These are phyloP conservation scores for Cutaneotrichosporon sp. DNA, from an alignment of 1,284 basidiomycete species.

Conservation along the genomic window DNA sequence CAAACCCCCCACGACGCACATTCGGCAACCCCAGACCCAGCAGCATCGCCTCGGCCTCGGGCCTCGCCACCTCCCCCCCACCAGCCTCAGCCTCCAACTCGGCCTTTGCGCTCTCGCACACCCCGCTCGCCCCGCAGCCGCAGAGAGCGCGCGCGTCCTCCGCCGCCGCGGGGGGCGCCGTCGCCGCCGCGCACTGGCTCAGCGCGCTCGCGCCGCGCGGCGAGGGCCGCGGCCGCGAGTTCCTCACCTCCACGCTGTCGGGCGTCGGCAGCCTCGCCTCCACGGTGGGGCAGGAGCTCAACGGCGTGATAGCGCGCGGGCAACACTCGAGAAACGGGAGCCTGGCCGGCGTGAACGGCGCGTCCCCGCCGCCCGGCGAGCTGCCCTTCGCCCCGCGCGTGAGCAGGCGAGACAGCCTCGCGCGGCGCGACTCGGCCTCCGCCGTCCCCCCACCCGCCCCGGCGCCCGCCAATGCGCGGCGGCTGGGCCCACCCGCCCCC, in stretches of 20 bases:
- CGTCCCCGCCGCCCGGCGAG: slow-evolving; percentile 15
- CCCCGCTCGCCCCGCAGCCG: slow-evolving; percentile 5
- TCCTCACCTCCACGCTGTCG: slow-evolving; percentile 39
- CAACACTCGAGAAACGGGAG: slow-evolving; percentile 14
- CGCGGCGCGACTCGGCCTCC: neutral
- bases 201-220: slow-evolving; percentile 46
- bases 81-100: neutral
- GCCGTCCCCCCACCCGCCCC: neutral
- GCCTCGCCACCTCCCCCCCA: neutral
- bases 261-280: slow-evolving; percentile 47
- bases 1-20: neutral
- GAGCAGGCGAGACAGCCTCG: slow-evolving; percentile 9
- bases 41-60: neutral
- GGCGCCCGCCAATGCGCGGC: slow-evolving; percentile 9
- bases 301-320: slow-evolving; percentile 19
- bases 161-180: slow-evolving; percentile 12
- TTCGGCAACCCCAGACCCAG: neutral
- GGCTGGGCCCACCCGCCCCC: slow-evolving; percentile 28
- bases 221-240: slow-evolving; percentile 47
- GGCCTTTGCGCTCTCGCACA: neutral
- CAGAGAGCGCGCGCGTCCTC: slow-evolving; percentile 16
- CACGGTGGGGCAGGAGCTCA: slow-evolving; percentile 26
- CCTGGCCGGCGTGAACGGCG: slow-evolving; percentile 3
- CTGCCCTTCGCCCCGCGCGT: slow-evolving; percentile 6
- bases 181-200: slow-evolving; percentile 45